Evolutionary conservation across 805 yeast genomes (phyloP).

Genomic region (Wickerhamiella azymoides): DNA sequence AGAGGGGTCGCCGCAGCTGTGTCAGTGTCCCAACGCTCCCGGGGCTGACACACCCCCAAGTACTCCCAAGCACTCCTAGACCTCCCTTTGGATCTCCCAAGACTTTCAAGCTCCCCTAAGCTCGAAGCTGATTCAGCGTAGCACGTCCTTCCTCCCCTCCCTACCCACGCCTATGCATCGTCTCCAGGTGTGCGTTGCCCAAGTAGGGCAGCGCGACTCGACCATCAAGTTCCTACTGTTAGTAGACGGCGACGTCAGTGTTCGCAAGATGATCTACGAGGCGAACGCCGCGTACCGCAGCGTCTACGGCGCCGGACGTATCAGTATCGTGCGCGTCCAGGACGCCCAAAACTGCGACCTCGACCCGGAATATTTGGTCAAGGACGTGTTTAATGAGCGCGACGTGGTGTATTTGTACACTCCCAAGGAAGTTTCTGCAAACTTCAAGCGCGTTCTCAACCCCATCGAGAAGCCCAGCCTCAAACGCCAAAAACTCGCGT

Average conservation of each 20-base stretch:
- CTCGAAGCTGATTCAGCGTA: neutral
- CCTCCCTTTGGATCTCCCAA: too few relatives aligned
- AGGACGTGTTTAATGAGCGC: neutral
- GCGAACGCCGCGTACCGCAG: neutral
- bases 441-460: constrained; percentile 1
- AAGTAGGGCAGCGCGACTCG: neutral
- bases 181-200: neutral
- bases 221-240: constrained; percentile 1
- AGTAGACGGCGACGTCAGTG: neutral
- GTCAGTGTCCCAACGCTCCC: too few relatives aligned
- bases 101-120: too few relatives aligned
- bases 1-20: too few relatives aligned
- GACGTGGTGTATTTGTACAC: neutral
- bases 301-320: neutral
- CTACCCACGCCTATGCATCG: neutral
- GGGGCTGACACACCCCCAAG: too few relatives aligned
- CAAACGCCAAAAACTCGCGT: neutral
- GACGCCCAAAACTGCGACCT: neutral
- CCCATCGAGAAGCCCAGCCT: neutral
- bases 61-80: too few relatives aligned
- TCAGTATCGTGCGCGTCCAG: constrained; percentile 1
- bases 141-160: too few relatives aligned
- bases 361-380: neutral
- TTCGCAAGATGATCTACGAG: neutral
- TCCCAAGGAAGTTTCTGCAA: neutral